These are phyloP conservation scores for Alternaria sp. DNA, from an alignment of 2,329 filamentous ascomycete genomes.

Conservation along the genomic window DNA sequence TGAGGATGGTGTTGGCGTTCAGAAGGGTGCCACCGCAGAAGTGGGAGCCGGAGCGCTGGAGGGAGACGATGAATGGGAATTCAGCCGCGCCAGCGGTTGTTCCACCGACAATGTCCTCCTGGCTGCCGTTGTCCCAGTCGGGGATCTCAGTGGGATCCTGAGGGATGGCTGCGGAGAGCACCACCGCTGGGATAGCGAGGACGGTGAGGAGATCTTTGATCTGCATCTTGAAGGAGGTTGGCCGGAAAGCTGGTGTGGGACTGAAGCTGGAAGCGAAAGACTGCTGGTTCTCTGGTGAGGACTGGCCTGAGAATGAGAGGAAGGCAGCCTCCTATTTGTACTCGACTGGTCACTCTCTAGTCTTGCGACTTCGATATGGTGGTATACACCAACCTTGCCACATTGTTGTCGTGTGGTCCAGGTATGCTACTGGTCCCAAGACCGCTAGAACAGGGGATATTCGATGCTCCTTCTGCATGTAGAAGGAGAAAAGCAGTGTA, in stretches of 20 bases:
- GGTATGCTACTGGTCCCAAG: neutral
- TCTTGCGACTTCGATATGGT: neutral
- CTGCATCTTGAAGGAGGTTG: neutral
- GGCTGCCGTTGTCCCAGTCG: neutral
- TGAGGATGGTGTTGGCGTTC: conserved; percentile 37
- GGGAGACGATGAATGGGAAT: conserved; percentile 37
- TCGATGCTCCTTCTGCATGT: neutral
- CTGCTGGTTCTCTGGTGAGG: neutral
- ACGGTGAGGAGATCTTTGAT: neutral
- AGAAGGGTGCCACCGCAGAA: conserved; percentile 39
- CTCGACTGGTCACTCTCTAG: neutral
- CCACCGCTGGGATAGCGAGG: conserved; percentile 21
- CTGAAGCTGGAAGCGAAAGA: neutral
- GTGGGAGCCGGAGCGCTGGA: conserved; percentile 27
- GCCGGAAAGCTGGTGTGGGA: neutral
- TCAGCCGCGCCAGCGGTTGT: conserved; percentile 27
- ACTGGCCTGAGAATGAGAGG: neutral
- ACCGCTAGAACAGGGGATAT: neutral
- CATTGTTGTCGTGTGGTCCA: neutral
- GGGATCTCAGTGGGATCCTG: conserved; percentile 20
- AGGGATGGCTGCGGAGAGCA: conserved; percentile 30
- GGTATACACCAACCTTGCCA: neutral
- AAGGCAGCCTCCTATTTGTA: neutral
- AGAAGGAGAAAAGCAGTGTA: neutral
- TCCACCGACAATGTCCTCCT: conserved; percentile 33